Conservation (phyloP, 1,284 basidiomycete genomes). For the Marasmius tenuissimus region DNA sequence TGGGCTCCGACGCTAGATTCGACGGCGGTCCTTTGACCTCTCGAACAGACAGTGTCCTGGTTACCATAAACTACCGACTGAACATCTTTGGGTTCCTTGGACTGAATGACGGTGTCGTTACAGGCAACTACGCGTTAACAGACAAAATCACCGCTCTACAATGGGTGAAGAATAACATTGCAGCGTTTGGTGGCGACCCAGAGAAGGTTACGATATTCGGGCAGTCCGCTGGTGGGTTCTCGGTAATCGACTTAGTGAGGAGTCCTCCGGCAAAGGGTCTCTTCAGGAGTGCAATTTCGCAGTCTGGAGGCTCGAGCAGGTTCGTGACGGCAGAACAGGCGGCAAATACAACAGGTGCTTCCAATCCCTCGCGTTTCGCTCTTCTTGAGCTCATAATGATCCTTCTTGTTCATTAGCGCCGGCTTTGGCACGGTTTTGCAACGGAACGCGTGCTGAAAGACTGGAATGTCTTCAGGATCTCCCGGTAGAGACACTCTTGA, state of each 20-base stretch:
- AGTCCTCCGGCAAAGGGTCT: constrained; percentile 12
- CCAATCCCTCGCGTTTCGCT: not conserved
- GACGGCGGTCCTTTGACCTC: constrained; percentile 43
- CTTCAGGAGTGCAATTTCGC: constrained; percentile 9
- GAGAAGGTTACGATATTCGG: constrained; percentile 15
- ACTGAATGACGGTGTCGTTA: constrained; percentile 33
- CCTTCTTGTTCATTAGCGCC: constrained; percentile 5
- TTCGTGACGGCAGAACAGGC: constrained; percentile 3
- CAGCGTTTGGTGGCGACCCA: constrained; percentile 20
- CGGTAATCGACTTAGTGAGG: constrained; percentile 10
- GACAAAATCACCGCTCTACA: constrained; percentile 40
- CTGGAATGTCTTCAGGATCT: constrained; percentile 19
- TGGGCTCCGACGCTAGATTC: constrained; percentile 34
- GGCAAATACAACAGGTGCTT: not conserved
- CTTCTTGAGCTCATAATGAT: not conserved
- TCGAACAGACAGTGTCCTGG: constrained; percentile 44
- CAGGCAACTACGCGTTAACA: constrained; percentile 41
- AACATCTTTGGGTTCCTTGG: constrained; percentile 43
- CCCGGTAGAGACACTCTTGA: constrained; percentile 17
- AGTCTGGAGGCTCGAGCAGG: constrained; percentile 9
- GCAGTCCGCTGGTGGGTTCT: constrained; percentile 14
- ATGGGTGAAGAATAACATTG: constrained; percentile 31
- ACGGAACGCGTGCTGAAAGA: constrained; percentile 14
- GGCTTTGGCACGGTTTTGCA: constrained; percentile 11
- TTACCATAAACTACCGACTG: constrained; percentile 47